These are phyloP conservation scores for Fusarium cyanostomum DNA, from an alignment of 2,329 filamentous ascomycete species.

Conservation along the genomic window DNA sequence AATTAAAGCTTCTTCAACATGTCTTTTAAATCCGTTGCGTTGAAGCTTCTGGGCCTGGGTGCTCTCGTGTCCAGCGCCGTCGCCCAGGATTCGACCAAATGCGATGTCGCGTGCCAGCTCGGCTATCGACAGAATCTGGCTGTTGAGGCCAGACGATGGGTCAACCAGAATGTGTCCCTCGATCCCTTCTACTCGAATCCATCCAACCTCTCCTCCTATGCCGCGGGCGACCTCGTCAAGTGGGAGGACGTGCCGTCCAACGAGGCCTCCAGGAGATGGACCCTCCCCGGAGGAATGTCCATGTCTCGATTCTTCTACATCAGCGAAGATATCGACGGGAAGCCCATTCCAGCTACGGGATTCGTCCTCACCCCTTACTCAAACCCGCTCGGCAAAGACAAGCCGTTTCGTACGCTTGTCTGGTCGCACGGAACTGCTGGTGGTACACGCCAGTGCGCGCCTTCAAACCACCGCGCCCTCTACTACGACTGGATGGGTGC, in stretches of 20 bases:
- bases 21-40: too few species aligned
- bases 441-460: conserved; percentile 13
- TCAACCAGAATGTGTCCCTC: not conserved
- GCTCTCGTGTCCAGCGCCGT: too few species aligned
- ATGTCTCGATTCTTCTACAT: conserved; percentile 19
- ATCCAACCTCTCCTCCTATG: not conserved
- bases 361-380: conserved; percentile 14
- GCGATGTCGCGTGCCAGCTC: conserved; percentile 10
- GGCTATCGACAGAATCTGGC: not conserved
- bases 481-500: conserved; percentile 14
- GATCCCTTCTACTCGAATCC: conserved; percentile 18
- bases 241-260: conserved; percentile 12
- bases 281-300: not conserved
- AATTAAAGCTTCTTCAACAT: too few species aligned
- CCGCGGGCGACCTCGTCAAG: conserved; percentile 10
- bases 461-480: not conserved
- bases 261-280: conserved; percentile 7
- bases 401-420: conserved; percentile 16
- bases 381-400: conserved; percentile 12
- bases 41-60: too few species aligned
- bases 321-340: conserved; percentile 13
- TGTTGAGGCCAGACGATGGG: not conserved
- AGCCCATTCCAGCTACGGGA: conserved; percentile 7
- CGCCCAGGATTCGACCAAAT: too few species aligned
- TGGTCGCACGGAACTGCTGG: conserved; percentile 24